Percentiles rank a stretch among this genome's conserved stretches.
Conservation (phyloP, 2,329 filamentous ascomycete species). For the Neonectria faginata region DNA sequence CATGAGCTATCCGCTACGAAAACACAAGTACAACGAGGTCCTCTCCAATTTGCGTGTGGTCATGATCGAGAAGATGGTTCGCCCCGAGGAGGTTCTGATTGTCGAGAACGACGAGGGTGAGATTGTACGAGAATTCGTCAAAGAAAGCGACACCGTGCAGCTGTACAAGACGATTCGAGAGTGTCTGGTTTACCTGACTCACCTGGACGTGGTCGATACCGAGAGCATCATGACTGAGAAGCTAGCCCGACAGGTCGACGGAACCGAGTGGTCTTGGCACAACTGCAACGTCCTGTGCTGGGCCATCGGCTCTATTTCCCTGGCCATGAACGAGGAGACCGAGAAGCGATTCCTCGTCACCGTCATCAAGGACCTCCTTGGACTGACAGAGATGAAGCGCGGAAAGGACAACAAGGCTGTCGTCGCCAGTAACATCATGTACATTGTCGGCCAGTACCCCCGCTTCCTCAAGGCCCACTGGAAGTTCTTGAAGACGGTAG, state of each 20-base stretch:
- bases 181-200: slow-evolving; percentile 95
- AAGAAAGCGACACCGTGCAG: slow-evolving; percentile 98
- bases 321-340: slow-evolving; percentile 99
- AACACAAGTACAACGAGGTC: slow-evolving; percentile 97
- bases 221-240: slow-evolving; percentile 99
- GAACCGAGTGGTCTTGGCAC: slow-evolving; percentile 97
- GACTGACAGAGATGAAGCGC: slow-evolving; percentile 98
- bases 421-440: slow-evolving; percentile 99
- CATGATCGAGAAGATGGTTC: slow-evolving; percentile 99
- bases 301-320: slow-evolving; percentile 98
- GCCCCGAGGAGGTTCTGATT: slow-evolving; percentile 96
- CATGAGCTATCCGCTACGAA: slow-evolving; percentile 90
- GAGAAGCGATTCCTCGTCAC: slow-evolving; percentile 99
- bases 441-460: slow-evolving; percentile 98
- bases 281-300: slow-evolving; percentile 99
- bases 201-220: slow-evolving; percentile 96
- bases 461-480: slow-evolving; percentile 98
- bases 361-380: slow-evolving; percentile 97
- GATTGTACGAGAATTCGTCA: slow-evolving; percentile 98
- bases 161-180: slow-evolving; percentile 99
- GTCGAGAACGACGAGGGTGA: slow-evolving; percentile 99
- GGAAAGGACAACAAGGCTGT: slow-evolving; percentile 99
- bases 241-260: slow-evolving; percentile 93
- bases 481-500: slow-evolving; percentile 99
- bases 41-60: slow-evolving; percentile 93